Conservation (phyloP, 2,329 filamentous ascomycete genomes). For the Trichoderma lentiforme region DNA sequence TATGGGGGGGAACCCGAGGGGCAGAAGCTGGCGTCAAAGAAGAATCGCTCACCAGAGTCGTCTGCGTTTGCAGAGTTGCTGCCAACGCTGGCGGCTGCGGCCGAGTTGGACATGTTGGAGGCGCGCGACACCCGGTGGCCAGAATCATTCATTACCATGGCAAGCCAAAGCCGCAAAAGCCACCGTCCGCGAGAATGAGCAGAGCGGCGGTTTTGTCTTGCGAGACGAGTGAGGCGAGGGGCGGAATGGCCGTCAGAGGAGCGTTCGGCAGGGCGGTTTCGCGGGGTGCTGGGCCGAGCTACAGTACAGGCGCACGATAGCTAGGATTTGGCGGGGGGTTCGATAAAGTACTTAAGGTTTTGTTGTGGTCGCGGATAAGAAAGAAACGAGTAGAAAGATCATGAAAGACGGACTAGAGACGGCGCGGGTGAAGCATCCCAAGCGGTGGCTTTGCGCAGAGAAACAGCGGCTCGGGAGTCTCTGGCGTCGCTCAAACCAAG, state of each 20-base stretch:
- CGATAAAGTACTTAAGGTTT: not conserved
- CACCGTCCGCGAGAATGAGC: conserved; percentile 16
- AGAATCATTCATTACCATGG: conserved; percentile 42
- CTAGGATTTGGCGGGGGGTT: conserved; percentile 17
- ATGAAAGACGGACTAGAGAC: not conserved
- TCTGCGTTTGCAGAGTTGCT: conserved; percentile 25
- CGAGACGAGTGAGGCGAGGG: not conserved
- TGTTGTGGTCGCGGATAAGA: not conserved
- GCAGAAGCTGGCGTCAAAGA: conserved; percentile 27
- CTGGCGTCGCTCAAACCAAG: conserved; percentile 26
- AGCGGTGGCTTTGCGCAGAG: not conserved
- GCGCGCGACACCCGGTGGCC: conserved; percentile 36
- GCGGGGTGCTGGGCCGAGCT: conserved; percentile 24
- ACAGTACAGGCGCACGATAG: conserved; percentile 9
- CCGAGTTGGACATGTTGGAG: conserved; percentile 37
- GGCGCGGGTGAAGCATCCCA: conserved; percentile 17
- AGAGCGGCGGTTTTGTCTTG: conserved; percentile 25
- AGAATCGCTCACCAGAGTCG: conserved; percentile 39
- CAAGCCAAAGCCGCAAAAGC: conserved; percentile 21
- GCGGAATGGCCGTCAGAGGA: conserved; percentile 21
- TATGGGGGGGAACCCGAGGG: conserved; percentile 32
- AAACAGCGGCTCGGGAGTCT: not conserved
- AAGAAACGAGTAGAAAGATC: not conserved
- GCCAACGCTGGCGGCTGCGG: conserved; percentile 28
- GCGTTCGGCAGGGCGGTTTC: conserved; percentile 13